phyloP scores from a whole-genome alignment of 371 early-diverging fungal genomes.

The Zychaea mexicana region DNA sequence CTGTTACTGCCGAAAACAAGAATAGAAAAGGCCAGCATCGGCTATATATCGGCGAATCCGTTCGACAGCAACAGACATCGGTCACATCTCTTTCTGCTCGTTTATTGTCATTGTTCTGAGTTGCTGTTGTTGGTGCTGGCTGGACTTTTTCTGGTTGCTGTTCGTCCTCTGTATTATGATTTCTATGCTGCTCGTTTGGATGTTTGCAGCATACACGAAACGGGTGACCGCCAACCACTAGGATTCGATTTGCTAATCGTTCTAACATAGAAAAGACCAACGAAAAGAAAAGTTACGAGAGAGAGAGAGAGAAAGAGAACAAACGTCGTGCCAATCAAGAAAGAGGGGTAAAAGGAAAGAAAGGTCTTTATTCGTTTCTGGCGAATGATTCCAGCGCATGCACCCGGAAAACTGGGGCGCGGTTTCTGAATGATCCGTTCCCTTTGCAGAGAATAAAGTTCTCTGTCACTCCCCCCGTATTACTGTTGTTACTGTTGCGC shows the following conservation, averaged over 20 bases:
- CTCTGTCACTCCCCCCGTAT: background rate
- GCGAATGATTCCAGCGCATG: background rate
- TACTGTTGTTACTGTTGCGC: no score
- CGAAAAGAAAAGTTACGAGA: background rate
- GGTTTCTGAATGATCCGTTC: background rate
- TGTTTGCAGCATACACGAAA: constrained; percentile 21
- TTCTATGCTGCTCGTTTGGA: constrained; percentile 6
- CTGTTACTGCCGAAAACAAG: constrained; percentile 33
- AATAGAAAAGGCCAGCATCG: constrained; percentile 34
- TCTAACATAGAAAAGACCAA: background rate
- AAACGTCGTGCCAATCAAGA: background rate
- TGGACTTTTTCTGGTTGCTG: background rate
- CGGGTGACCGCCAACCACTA: constrained; percentile 21
- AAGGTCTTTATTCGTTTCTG: background rate
- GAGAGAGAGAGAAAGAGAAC: constrained; percentile 5
- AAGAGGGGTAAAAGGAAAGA: constrained; percentile 16
- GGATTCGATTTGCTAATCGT: constrained; percentile 11
- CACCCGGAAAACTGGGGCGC: no score
- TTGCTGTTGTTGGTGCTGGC: background rate
- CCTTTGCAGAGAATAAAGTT: no score
- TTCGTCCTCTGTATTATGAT: background rate
- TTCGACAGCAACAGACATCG: constrained; percentile 20
- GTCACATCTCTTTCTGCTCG: constrained; percentile 11
- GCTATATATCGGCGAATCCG: constrained; percentile 29
- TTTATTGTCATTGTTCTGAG: background rate